phyloP scores from a whole-genome alignment of 2,329 filamentous ascomycete genomes.

The Chaetomium globosum region DNA sequence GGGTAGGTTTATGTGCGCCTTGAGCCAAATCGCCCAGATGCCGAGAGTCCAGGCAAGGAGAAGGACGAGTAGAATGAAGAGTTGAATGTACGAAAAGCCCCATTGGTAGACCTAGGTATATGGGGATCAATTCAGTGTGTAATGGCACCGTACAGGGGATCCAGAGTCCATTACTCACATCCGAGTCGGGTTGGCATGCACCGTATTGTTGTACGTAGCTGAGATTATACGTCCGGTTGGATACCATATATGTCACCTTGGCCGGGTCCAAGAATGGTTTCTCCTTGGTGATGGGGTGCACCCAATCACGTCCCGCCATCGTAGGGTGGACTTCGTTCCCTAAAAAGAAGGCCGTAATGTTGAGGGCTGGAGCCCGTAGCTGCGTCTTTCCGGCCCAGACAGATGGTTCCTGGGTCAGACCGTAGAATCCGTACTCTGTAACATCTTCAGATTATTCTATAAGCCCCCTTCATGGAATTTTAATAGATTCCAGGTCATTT shows the following conservation, averaged over 20 bases:
- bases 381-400: not conserved
- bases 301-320: too few relatives aligned
- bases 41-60: not conserved
- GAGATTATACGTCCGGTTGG: not conserved
- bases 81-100: constrained; percentile 5
- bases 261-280: not conserved
- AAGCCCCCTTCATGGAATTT: too few relatives aligned
- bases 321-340: not conserved
- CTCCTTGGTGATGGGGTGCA: not conserved
- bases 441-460: not conserved
- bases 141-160: too few relatives aligned
- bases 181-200: not conserved
- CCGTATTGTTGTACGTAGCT: not conserved
- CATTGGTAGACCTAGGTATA: constrained; percentile 1
- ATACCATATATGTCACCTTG: not conserved
- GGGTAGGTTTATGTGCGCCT: constrained; percentile 7
- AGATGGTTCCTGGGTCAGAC: not conserved
- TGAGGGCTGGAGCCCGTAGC: not conserved
- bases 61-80: not conserved
- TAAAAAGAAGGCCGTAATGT: not conserved
- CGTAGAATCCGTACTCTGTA: not conserved
- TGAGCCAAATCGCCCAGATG: not conserved
- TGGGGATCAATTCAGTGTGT: not conserved
- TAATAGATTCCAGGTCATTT: too few relatives aligned
- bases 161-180: not conserved